A percentile compares a stretch with the other conserved stretches of the same genome.
Conservation (phyloP, 495 filamentous ascomycete species). For the Elasticomyces elasticus region DNA sequence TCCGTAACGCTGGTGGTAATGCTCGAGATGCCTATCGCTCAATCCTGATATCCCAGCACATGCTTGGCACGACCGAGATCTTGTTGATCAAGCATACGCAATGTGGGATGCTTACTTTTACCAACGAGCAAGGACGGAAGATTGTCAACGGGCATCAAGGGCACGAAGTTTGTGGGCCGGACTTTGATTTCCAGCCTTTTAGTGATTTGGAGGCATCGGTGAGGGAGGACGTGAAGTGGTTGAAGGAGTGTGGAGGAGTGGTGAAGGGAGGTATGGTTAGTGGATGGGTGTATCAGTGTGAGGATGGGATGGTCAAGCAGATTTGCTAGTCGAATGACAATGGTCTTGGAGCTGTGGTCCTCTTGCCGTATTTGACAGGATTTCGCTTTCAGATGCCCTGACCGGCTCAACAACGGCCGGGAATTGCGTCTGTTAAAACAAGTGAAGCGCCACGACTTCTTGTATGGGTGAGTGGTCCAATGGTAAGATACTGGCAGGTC, state of each 20-base stretch:
- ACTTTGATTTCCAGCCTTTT: slow-evolving; percentile 57
- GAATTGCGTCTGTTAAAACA: no score
- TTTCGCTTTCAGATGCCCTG: no score
- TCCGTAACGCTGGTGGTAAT: slow-evolving; percentile 66
- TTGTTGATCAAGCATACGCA: slow-evolving; percentile 69
- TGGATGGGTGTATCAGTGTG: slow-evolving; percentile 74
- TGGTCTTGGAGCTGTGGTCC: not conserved
- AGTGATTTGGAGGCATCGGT: slow-evolving; percentile 53
- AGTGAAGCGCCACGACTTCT: no score
- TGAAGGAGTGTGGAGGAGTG: slow-evolving; percentile 46
- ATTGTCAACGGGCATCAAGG: slow-evolving; percentile 51
- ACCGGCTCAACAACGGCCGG: no score
- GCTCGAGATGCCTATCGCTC: slow-evolving; percentile 60
- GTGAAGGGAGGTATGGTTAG: slow-evolving; percentile 52
- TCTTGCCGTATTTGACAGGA: not conserved
- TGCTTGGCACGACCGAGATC: slow-evolving; percentile 70
- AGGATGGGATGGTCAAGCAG: slow-evolving; percentile 59
- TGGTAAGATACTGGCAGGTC: no score
- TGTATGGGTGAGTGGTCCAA: no score
- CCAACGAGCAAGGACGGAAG: slow-evolving; percentile 49
- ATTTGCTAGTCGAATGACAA: slow-evolving; percentile 31
- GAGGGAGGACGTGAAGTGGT: slow-evolving; percentile 51
- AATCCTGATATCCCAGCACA: slow-evolving; percentile 70
- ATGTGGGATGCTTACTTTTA: slow-evolving; percentile 77
- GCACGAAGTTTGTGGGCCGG: slow-evolving; percentile 34